Conservation (phyloP, 2,329 filamentous ascomycete species). For the Monosporascus sp. region DNA sequence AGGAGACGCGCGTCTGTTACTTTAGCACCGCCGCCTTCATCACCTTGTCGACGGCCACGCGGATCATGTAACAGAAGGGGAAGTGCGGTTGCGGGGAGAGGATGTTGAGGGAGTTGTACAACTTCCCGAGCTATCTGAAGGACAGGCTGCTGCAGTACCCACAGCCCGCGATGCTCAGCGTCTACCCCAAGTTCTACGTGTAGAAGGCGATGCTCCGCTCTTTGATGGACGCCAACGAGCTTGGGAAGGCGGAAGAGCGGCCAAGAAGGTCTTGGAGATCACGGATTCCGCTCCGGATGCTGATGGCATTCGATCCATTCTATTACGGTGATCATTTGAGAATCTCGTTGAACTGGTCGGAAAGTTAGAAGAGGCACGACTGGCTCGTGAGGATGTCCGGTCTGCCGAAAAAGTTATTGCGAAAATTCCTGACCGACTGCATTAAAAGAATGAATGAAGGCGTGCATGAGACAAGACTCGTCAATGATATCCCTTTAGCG, state of each 20-base stretch:
- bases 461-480: too few relatives aligned
- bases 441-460: neutral
- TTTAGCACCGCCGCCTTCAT: neutral
- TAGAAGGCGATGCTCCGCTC: neutral
- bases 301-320: neutral
- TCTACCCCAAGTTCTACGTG: neutral
- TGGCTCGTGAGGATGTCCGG: neutral
- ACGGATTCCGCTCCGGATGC: neutral
- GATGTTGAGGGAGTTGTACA: neutral
- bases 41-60: neutral
- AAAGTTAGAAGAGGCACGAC: neutral
- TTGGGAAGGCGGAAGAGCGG: neutral
- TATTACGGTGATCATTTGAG: neutral
- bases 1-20: neutral
- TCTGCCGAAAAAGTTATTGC: neutral
- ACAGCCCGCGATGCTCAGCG: neutral
- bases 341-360: neutral
- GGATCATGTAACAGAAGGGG: too few relatives aligned
- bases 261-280: neutral
- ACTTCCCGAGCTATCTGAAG: neutral
- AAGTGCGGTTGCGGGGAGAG: too few relatives aligned
- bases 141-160: neutral
- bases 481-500: too few relatives aligned
- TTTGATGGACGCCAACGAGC: neutral
- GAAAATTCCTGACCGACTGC: neutral